Base-by-base conservation (phyloP, 75 land plant species). In the Sequoia sempervirens region DNA sequence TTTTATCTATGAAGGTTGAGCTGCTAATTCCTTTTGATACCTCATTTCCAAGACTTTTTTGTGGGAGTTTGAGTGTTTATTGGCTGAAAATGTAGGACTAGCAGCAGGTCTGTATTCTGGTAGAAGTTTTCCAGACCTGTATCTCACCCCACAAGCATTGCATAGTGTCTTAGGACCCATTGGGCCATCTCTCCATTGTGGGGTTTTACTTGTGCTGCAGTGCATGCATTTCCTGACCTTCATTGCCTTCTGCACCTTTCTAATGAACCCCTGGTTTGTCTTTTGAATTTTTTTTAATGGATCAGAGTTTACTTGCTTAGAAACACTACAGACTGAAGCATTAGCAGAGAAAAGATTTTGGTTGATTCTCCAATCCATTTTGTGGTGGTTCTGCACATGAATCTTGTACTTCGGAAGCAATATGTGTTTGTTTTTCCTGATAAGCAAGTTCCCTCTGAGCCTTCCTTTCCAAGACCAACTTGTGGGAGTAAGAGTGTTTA, bases 111-210 rank as follows among this genome's bases (percentile, higher is more conserved):
- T 82, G 85, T 95, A 95, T 82, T 93, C 95, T 36, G 94, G 93
- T 85, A 90, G 90, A 56, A 94, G 93, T 84, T 95, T 81, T 13
- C 97, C 97, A 2, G 97, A 92, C 80, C 94, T 95, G 83, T 88
- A 93, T 20, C 97, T 93, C 53, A 95, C 97, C 1, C 97, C 95
- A 61, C 97, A 95, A 8, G 97, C 97, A 84, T 95, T 95, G 92
- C 97, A 95, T 13, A 95, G 86, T 10, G 93, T 95, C 86, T 95
- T 95, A 26, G 97, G 97, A 5, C 97, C 97, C 94, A 86, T 88
- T n/a, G 97, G 97, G 4, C 97, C 97, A 34, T 92, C 91, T 79
- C 95, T 78, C 97, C 97, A 95, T 81, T 95, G 97, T 1, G 97
- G 97, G 0, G 97, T 95, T 83, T 90, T 93, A 70, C 90, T 88